Conservation (phyloP, 805 yeast species). For the Barnettozyma sp. region DNA sequence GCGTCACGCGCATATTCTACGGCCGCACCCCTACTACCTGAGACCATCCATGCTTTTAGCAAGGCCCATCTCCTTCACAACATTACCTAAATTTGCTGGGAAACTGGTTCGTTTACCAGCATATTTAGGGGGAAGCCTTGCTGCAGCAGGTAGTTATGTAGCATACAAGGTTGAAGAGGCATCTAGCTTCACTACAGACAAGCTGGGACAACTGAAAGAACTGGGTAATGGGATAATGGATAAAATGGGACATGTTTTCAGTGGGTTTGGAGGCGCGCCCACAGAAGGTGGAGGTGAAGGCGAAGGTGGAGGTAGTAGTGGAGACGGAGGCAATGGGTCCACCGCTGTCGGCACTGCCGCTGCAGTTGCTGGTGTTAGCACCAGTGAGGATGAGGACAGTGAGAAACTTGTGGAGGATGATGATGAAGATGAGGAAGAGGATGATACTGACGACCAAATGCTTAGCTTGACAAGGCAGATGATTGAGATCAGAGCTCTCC, state of each 20-base stretch:
- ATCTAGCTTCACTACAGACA: conserved; percentile 59
- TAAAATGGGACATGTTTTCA: conserved; percentile 22
- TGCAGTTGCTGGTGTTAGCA: conserved; percentile 37
- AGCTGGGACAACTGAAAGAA: conserved; percentile 55
- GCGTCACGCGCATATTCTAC: not conserved
- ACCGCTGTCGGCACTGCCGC: conserved; percentile 56
- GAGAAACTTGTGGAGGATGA: conserved; percentile 35
- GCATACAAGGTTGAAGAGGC: conserved; percentile 92
- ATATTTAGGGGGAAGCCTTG: conserved; percentile 81
- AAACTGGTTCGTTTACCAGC: conserved; percentile 63
- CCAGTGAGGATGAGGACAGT: conserved; percentile 37
- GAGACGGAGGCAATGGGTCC: conserved; percentile 32
- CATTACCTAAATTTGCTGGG: conserved; percentile 47
- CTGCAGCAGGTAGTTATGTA: conserved; percentile 91
- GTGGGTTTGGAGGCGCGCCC: conserved; percentile 19
- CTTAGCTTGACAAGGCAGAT: conserved; percentile 85
- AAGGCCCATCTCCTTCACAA: conserved; percentile 21
- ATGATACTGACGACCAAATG: conserved; percentile 73
- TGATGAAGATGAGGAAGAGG: conserved; percentile 47
- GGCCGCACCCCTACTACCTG: not conserved
- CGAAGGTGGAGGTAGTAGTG: conserved; percentile 16
- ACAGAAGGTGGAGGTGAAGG: conserved; percentile 24
- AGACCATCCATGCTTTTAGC: conserved; percentile 5
- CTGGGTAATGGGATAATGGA: conserved; percentile 50
- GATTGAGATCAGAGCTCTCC: conserved; percentile 87